A percentile compares a stretch with the other conserved stretches of the same genome.
Conservation (phyloP, 1,284 basidiomycete species). For the Neonothopanus nambi region DNA sequence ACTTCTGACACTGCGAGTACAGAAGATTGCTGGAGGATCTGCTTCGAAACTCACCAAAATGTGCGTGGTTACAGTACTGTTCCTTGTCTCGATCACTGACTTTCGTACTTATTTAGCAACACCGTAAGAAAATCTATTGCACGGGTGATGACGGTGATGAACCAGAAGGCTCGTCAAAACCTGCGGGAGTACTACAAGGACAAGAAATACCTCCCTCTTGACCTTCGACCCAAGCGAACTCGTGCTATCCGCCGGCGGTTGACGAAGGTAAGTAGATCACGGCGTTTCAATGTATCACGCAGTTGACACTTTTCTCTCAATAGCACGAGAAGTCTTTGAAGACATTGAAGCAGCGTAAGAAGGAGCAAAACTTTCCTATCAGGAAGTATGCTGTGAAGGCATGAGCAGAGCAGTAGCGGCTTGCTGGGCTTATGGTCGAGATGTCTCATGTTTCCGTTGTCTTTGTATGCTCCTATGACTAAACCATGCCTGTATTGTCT, state of each 20-base stretch:
- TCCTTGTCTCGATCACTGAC: slow-evolving; percentile 12
- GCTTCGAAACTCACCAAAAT: slow-evolving; percentile 97
- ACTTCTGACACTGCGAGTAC: slow-evolving; percentile 91
- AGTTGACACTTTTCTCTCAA: slow-evolving; percentile 19
- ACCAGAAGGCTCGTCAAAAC: slow-evolving; percentile 97
- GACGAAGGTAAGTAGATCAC: slow-evolving; percentile 68
- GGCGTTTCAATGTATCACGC: slow-evolving; percentile 1
- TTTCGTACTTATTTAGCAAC: slow-evolving; percentile 56
- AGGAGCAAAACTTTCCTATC: slow-evolving; percentile 89
- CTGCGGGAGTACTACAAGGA: slow-evolving; percentile 97
- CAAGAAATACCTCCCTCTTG: slow-evolving; percentile 97
- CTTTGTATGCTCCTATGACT: slow-evolving; percentile 29
- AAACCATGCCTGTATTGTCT: slow-evolving; percentile 7
- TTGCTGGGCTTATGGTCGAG: slow-evolving; percentile 21
- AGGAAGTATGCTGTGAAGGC: slow-evolving; percentile 87
- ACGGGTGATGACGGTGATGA: slow-evolving; percentile 97
- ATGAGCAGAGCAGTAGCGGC: too few relatives aligned
- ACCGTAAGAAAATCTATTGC: slow-evolving; percentile 99
- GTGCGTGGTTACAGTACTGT: slow-evolving; percentile 51
- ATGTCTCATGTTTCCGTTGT: slow-evolving; percentile 14
- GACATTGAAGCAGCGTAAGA: slow-evolving; percentile 92
- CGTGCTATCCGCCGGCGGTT: slow-evolving; percentile 96
- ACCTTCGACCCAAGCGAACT: slow-evolving; percentile 98
- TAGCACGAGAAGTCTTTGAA: slow-evolving; percentile 82
- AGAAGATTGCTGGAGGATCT: slow-evolving; percentile 97